Percentiles rank a stretch among this genome's conserved stretches.
Conservation (phyloP, 1,139 yeast genomes). For the Saccharomyces hybrid region DNA sequence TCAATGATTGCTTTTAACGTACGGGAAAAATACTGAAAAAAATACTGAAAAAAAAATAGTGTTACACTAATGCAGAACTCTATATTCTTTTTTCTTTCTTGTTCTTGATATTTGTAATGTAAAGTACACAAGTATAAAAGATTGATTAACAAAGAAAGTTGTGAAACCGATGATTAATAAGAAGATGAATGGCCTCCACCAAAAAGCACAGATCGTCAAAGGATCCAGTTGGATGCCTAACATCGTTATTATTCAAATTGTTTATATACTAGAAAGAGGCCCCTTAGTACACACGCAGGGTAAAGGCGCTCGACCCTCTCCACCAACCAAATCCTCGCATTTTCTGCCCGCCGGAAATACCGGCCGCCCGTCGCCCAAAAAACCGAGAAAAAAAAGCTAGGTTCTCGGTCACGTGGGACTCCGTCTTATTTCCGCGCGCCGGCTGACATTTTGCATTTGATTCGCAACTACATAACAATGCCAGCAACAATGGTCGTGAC, state of each 20-base stretch:
- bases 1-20: neutral
- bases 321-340: slow-evolving; percentile 1
- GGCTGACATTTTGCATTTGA: neutral
- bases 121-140: neutral
- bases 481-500: neutral
- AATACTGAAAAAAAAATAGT: neutral
- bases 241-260: neutral
- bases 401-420: neutral
- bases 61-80: neutral
- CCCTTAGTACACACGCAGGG: neutral
- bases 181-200: neutral
- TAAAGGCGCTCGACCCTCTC: slow-evolving; percentile 1
- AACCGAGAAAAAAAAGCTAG: neutral
- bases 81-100: neutral
- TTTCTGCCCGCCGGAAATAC: neutral
- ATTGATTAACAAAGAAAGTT: neutral
- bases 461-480: neutral
- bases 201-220: neutral
- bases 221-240: neutral
- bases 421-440: neutral
- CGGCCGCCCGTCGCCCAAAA: neutral
- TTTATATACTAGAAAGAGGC: neutral
- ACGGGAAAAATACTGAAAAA: neutral
- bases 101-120: neutral
- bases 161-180: neutral